Evolutionary conservation across 257 asterid species (phyloP).

Genomic region (Dorcoceras hygrometricum): DNA sequence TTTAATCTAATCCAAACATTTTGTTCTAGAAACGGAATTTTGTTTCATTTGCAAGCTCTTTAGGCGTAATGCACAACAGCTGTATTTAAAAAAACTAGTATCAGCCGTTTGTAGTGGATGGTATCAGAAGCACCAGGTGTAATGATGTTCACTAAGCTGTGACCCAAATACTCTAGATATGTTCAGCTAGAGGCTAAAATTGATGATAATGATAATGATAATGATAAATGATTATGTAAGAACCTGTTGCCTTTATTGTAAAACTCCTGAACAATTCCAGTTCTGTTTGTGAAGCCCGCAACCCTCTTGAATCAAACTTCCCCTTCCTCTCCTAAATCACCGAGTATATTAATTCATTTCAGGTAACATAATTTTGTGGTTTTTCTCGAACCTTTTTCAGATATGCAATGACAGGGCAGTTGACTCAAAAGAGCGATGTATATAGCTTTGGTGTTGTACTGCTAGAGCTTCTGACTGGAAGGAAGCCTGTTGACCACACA

Average conservation of each 20-base stretch:
- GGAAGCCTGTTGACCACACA: conserved; percentile 92
- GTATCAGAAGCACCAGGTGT: background rate
- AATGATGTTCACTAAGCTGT: background rate
- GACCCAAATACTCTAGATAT: background rate
- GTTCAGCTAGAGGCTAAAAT: background rate
- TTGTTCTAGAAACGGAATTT: too few relatives aligned
- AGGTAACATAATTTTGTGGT: background rate
- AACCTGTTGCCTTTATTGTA: conserved; percentile 7
- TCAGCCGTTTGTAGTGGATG: background rate
- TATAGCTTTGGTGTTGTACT: conserved; percentile 90
- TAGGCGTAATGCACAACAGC: background rate
- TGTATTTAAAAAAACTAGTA: background rate
- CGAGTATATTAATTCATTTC: background rate
- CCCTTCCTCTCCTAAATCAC: background rate
- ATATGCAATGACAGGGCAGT: conserved; percentile 93
- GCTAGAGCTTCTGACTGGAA: conserved; percentile 86
- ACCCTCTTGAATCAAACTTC: background rate
- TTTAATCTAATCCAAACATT: too few relatives aligned
- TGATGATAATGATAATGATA: conserved; percentile 5
- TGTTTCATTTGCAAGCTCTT: too few relatives aligned
- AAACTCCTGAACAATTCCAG: background rate
- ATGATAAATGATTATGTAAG: conserved; percentile 1
- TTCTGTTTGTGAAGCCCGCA: background rate
- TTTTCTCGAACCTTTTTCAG: conserved; percentile 35
- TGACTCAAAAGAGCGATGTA: conserved; percentile 91